Evolutionary conservation across 352 stramenopile species (phyloP), one percentile per base, ranked within the genome.

Genomic region (Phytophthora kernoviae): DNA sequence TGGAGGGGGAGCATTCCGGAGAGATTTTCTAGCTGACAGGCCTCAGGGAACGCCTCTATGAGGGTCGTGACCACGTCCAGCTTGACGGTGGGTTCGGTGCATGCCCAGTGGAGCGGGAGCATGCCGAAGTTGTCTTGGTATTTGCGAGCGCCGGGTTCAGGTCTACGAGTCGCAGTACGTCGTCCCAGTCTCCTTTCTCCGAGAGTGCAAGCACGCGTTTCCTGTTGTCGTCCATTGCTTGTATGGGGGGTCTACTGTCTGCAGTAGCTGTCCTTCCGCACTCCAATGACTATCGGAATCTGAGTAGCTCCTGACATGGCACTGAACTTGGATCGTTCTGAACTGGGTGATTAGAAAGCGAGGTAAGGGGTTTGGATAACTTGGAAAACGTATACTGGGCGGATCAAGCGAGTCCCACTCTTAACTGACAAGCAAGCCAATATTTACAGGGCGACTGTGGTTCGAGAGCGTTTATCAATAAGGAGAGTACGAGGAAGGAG

Each of bases 91-190:
- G 75, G 69, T 59, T 93, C 86, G 5, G 84, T 94, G 51, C 80
- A 93, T 30, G 75, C 82, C 86, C 86, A 94, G 66, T 94, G 86
- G 41, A 94, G 71, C 39, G 86, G 84, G 61, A 93, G 69, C 81
- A 94, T 93, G 26, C 84, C 82, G 47, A 92, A 93, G 62, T 93
- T 76, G 67, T 94, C 86, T 53, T 88, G 70, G 80, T 72, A 56
- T 89, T 74, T 10, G 84, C 84, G 5, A 88, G 75, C 58, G 58
- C 54, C 20, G 58, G 34, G 43, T 79, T 50, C 17, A 27, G 22
- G 24, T 51, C 69, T n/a, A 91, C 58, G 32, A 88, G 65, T 34
- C 52, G 70, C 26, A 85, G 60, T 39, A 76, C 73, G 15, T 81
- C 70, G 22, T 66, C 58, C 86, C 82, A 93, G 27, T 91, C 77